Evolutionary conservation across 768 basidiomycete species (phyloP).

Genomic region (Tulasnella sp.): DNA sequence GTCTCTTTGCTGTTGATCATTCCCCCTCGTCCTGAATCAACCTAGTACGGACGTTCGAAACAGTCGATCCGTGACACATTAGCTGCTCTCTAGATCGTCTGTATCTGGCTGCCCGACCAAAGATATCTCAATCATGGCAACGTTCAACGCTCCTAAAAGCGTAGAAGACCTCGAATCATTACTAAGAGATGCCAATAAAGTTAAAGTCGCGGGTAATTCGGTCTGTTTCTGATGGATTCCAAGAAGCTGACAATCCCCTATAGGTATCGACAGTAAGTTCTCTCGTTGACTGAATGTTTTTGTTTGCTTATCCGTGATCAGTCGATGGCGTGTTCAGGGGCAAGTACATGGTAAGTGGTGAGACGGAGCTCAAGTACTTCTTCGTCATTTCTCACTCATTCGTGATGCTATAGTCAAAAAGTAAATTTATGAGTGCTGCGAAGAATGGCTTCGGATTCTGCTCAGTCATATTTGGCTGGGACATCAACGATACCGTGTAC

Average conservation of each 20-base stretch:
- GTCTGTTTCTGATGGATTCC: background rate
- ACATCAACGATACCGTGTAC: constrained; percentile 82
- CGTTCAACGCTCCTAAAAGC: constrained; percentile 36
- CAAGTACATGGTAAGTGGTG: constrained; percentile 66
- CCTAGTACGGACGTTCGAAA: constrained; percentile 14
- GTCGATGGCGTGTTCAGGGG: constrained; percentile 91
- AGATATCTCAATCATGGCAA: constrained; percentile 25
- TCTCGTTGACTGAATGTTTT: background rate
- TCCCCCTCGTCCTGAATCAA: too few species aligned
- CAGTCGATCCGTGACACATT: too few species aligned
- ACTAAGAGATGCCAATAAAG: constrained; percentile 57
- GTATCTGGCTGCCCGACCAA: constrained; percentile 20
- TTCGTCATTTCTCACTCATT: constrained; percentile 1
- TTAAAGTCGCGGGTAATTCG: constrained; percentile 76
- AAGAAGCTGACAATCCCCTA: background rate
- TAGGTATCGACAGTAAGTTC: constrained; percentile 14
- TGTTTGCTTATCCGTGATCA: constrained; percentile 24
- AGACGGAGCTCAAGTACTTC: background rate
- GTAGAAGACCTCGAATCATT: constrained; percentile 44
- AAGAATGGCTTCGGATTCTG: constrained; percentile 81
- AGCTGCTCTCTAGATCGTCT: too few species aligned
- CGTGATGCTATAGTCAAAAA: constrained; percentile 49
- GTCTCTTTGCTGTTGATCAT: too few species aligned
- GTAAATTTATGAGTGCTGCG: constrained; percentile 76
- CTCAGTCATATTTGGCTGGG: constrained; percentile 89